Evolutionary conservation across 2,329 filamentous ascomycete species (phyloP).

Genomic region (Fusarium nelsonii): DNA sequence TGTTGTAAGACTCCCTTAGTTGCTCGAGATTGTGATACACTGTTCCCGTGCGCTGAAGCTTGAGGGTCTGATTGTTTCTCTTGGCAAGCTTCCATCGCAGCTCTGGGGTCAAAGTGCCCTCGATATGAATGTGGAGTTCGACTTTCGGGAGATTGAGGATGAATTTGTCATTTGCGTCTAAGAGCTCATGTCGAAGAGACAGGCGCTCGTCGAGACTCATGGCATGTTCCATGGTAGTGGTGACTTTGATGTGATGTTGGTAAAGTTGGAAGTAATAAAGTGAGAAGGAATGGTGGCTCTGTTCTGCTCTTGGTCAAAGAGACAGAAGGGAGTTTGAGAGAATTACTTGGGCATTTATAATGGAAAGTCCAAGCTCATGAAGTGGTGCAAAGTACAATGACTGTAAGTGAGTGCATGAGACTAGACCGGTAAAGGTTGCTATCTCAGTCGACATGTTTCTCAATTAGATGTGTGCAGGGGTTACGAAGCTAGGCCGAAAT

Average conservation of each 20-base stretch:
- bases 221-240: constrained; percentile 4
- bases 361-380: not conserved
- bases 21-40: constrained; percentile 18
- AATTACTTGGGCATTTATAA: not conserved
- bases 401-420: no score
- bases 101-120: constrained; percentile 76
- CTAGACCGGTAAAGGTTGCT: constrained; percentile 3
- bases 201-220: constrained; percentile 27
- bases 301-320: not conserved
- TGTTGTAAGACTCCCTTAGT: constrained; percentile 22
- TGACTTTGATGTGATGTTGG: rapidly evolving
- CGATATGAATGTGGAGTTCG: constrained; percentile 68
- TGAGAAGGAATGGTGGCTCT: not conserved
- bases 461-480: not conserved
- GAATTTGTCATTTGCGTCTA: constrained; percentile 23
- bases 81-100: constrained; percentile 75
- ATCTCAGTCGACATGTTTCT: not conserved
- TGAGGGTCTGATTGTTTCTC: constrained; percentile 68
- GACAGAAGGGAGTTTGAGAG: rapidly evolving
- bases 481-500: not conserved
- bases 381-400: not conserved
- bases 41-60: constrained; percentile 23
- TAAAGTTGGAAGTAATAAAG: rapidly evolving
- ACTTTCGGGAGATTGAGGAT: constrained; percentile 26
- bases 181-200: constrained; percentile 9